Evolutionary conservation across 192 early-diverging fungal genomes (phyloP).

Genomic region (Coemansia sp.): DNA sequence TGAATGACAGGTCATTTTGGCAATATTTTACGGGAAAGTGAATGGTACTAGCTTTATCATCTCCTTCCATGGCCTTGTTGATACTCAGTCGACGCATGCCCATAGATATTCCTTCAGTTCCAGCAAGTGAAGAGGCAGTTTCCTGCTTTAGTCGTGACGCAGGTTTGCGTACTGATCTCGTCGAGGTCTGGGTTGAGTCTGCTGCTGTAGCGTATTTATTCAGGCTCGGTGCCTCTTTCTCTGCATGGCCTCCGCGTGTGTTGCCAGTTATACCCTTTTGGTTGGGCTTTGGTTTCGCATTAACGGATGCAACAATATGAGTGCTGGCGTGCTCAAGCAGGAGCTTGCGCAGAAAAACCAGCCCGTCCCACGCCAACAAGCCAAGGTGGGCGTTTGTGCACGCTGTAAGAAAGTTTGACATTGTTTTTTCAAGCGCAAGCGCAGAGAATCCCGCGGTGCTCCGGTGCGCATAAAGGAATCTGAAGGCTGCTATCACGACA

Average conservation of each 20-base stretch:
- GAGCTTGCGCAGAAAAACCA: conserved; percentile 25
- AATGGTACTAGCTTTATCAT: background rate
- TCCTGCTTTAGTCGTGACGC: conserved; percentile 11
- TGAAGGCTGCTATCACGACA: conserved; percentile 25
- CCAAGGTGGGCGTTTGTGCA: conserved; percentile 47
- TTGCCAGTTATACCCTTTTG: background rate
- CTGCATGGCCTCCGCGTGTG: background rate
- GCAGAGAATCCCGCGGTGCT: conserved; percentile 32
- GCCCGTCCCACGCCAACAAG: conserved; percentile 21
- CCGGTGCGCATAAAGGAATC: conserved; percentile 24
- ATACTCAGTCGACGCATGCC: conserved; percentile 45
- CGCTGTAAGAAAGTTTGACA: conserved; percentile 37
- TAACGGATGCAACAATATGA: conserved; percentile 14
- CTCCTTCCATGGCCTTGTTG: background rate
- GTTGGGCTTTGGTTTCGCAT: background rate
- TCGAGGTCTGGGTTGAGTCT: background rate
- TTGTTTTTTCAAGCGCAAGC: conserved; percentile 46
- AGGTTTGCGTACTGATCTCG: conserved; percentile 35
- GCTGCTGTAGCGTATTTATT: background rate
- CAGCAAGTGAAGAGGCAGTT: background rate
- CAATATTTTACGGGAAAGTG: conserved; percentile 28
- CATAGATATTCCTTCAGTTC: conserved; percentile 8
- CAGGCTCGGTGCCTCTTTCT: background rate
- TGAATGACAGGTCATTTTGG: conserved; percentile 28
- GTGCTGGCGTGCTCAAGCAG: conserved; percentile 37